Conservation (phyloP, 2,329 filamentous ascomycete species). For the Xylaria sp. region DNA sequence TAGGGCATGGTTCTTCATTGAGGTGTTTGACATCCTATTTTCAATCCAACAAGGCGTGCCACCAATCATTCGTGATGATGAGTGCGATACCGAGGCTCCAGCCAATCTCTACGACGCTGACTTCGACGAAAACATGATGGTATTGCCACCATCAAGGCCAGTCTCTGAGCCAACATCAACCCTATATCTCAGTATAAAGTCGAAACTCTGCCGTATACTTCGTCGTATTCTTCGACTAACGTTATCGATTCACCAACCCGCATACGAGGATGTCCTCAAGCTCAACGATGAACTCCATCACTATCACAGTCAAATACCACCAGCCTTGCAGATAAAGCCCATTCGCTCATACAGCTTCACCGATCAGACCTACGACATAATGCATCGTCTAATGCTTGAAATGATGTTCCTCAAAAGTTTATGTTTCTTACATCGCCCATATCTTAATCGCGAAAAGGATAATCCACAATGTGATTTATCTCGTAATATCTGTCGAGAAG, state of each 20-base stretch:
- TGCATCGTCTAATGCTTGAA: constrained; percentile 62
- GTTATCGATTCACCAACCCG: constrained; percentile 52
- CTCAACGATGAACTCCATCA: constrained; percentile 56
- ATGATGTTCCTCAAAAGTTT: constrained; percentile 61
- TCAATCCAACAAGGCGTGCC: constrained; percentile 66
- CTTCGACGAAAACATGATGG: constrained; percentile 59
- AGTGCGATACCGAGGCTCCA: constrained; percentile 59
- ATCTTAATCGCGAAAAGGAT: constrained; percentile 55
- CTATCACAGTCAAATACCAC: constrained; percentile 54
- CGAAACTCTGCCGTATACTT: constrained; percentile 56
- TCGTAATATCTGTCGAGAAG: constrained; percentile 55
- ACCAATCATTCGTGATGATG: constrained; percentile 59
- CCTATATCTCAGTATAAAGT: constrained; percentile 58
- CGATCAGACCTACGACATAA: constrained; percentile 58
- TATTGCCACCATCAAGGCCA: constrained; percentile 57
- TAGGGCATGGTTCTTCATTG: constrained; percentile 60
- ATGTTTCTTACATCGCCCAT: constrained; percentile 63
- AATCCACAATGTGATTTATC: constrained; percentile 55
- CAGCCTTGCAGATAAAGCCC: constrained; percentile 55
- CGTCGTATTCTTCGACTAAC: constrained; percentile 57
- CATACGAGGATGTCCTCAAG: constrained; percentile 54
- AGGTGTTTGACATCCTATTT: constrained; percentile 60
- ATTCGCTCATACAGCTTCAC: constrained; percentile 57
- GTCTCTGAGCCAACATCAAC: constrained; percentile 57
- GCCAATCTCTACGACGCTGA: constrained; percentile 62